Evolutionary conservation across 2,329 filamentous ascomycete genomes (phyloP), one percentile per base, ranked within the genome.

Genomic region (Trichoderma brevicompactum): DNA sequence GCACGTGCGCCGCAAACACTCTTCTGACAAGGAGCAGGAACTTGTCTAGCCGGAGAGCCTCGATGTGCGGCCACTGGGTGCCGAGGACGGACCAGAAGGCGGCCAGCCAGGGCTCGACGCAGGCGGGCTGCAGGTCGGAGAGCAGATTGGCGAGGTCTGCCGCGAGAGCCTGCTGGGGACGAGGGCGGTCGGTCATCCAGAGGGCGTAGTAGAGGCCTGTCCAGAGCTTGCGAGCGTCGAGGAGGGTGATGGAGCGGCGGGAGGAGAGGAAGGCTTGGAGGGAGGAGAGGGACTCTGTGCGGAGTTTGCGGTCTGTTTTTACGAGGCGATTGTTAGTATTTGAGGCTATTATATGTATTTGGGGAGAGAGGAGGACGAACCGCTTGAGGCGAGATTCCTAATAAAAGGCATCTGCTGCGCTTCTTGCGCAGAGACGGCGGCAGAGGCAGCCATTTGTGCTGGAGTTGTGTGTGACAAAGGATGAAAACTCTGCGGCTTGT

Each of bases 191-290:
- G 77, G 90, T 92, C 89, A 97, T 95, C 90, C 92, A 97, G 73
- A 95, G 87, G 74, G 89, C 90, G 83, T 93, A 97, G 82, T 95
- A 97, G 19, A 98, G 86, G 5, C 93, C 94, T 75, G 96, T 96
- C 92, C 93, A 97, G 69, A 98, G 85, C 81, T 97, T 97, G 67
- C 94, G 82, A 56, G 92, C 82, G 69, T 97, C 93, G 70, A 90
- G 77, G 46, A 86, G 81, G 17, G 86, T 80, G 67, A 97, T 86
- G 62, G 78, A 72, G 43, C 80, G 76, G 46, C 85, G 84, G 67
- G 86, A 83, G 68, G 86, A 84, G 75, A 98, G 89, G 82, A 92
- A 97, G 56, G 87, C 85, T 70, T 88, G 87, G 34, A 98, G 88
- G 54, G 90, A 92, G 61, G 85, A 80, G 76, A 97, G 85, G 63